Conservation (phyloP, 1,139 yeast species). For the Hansenula sp. region DNA sequence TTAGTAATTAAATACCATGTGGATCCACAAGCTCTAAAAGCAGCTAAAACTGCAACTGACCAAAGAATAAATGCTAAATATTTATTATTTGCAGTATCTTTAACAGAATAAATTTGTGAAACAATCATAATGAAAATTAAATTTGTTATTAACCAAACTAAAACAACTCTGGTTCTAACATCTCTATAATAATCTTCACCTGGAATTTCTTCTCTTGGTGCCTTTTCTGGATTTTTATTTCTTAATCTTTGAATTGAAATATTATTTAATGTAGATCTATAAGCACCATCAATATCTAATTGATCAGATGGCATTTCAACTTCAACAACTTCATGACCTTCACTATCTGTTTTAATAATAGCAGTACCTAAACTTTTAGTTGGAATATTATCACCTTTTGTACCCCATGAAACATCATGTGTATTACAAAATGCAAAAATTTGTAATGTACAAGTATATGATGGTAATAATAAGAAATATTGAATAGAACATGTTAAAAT, state of each 20-base stretch:
- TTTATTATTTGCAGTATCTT: conserved; percentile 59
- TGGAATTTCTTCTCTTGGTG: conserved; percentile 33
- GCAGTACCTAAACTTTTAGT: conserved; percentile 64
- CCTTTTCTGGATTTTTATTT: conserved; percentile 41
- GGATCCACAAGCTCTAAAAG: conserved; percentile 78
- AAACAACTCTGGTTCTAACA: conserved; percentile 90
- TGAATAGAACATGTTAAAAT: conserved; percentile 78
- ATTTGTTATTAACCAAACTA: conserved; percentile 83
- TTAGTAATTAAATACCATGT: conserved; percentile 54
- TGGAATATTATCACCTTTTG: conserved; percentile 84
- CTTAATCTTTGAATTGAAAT: conserved; percentile 72
- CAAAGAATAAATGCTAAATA: conserved; percentile 83
- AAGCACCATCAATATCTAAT: conserved; percentile 83
- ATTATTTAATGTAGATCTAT: conserved; percentile 71
- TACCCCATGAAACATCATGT: conserved; percentile 97
- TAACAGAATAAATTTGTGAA: conserved; percentile 72
- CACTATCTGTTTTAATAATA: conserved; percentile 46
- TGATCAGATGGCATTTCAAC: conserved; percentile 90
- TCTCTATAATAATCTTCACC: conserved; percentile 93
- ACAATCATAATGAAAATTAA: conserved; percentile 79
- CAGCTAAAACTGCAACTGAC: conserved; percentile 82
- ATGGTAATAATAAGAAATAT: conserved; percentile 85
- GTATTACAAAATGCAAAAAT: conserved; percentile 94
- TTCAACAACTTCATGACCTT: conserved; percentile 60
- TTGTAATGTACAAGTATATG: conserved; percentile 85